Conservation (phyloP, 306 rosid species). For the Lathyrus aphaca region DNA sequence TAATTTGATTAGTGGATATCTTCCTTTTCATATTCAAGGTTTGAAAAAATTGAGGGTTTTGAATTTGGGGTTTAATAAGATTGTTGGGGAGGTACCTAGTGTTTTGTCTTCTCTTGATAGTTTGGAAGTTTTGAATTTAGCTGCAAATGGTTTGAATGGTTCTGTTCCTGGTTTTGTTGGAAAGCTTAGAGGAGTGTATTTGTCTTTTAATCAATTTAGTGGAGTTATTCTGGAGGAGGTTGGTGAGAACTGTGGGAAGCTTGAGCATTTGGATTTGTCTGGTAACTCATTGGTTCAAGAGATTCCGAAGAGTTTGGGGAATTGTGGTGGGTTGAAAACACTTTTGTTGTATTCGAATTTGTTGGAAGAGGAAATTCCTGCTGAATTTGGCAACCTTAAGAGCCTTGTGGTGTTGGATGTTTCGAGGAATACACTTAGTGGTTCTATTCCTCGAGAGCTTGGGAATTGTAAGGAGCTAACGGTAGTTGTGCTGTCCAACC, state of each 20-base stretch:
- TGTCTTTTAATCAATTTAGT: conserved; percentile 60
- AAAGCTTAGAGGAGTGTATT: conserved; percentile 58
- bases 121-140: conserved; percentile 76
- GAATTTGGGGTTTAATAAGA: conserved; percentile 73
- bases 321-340: conserved; percentile 60
- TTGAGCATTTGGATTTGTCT: conserved; percentile 86
- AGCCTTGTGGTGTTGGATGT: conserved; percentile 75
- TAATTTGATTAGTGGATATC: conserved; percentile 58
- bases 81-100: conserved; percentile 69
- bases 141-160: conserved; percentile 70
- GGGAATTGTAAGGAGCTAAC: conserved; percentile 70
- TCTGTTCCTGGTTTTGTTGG: conserved; percentile 73
- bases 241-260: conserved; percentile 71
- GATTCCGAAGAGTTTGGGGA: conserved; percentile 77
- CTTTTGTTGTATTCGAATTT: conserved; percentile 73
- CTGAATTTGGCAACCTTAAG: conserved; percentile 62
- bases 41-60: conserved; percentile 61
- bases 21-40: conserved; percentile 44
- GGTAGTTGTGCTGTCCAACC: conserved; percentile 77
- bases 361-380: conserved; percentile 70
- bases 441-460: conserved; percentile 62
- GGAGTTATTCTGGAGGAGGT: conserved; percentile 69
- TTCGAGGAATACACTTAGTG: conserved; percentile 80
- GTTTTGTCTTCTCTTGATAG: conserved; percentile 41
- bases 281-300: conserved; percentile 59